Percentiles rank a stretch among this genome's conserved stretches.
These are phyloP conservation scores for Candida germanica DNA, from an alignment of 805 yeast genomes.

Conservation along the genomic window DNA sequence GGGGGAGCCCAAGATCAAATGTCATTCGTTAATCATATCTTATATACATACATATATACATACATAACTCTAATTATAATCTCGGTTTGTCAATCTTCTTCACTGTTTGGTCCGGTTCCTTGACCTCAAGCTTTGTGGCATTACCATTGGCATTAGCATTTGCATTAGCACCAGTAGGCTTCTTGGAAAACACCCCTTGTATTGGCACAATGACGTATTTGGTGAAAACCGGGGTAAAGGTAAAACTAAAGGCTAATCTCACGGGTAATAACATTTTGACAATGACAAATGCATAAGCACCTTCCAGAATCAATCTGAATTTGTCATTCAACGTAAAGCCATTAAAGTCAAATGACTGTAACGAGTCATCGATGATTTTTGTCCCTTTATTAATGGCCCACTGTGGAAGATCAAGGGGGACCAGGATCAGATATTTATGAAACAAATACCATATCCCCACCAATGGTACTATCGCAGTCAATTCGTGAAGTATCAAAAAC, in stretches of 20 bases:
- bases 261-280: slow-evolving; percentile 61
- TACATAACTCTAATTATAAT: slow-evolving; percentile 2
- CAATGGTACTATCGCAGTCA: slow-evolving; percentile 71
- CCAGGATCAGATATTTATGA: slow-evolving; percentile 49
- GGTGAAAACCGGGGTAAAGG: slow-evolving; percentile 59
- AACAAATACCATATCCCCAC: slow-evolving; percentile 65
- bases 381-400: slow-evolving; percentile 62
- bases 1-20: too few relatives aligned
- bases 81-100: slow-evolving; percentile 36
- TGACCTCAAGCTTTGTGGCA: neutral
- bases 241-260: slow-evolving; percentile 48
- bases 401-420: slow-evolving; percentile 55
- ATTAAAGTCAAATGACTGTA: slow-evolving; percentile 34
- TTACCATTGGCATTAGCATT: too few relatives aligned
- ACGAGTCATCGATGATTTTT: slow-evolving; percentile 52
- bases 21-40: too few relatives aligned
- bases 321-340: slow-evolving; percentile 46
- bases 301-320: slow-evolving; percentile 58
- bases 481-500: slow-evolving; percentile 67
- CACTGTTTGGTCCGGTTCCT: slow-evolving; percentile 8
- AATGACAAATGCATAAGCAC: slow-evolving; percentile 70
- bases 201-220: slow-evolving; percentile 48
- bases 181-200: slow-evolving; percentile 19
- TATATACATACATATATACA: too few relatives aligned
- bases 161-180: neutral